A percentile compares a stretch with the other conserved stretches of the same genome.
Evolutionary conservation across 1,284 basidiomycete species (phyloP).

Genomic region (Puccinia triticina): DNA sequence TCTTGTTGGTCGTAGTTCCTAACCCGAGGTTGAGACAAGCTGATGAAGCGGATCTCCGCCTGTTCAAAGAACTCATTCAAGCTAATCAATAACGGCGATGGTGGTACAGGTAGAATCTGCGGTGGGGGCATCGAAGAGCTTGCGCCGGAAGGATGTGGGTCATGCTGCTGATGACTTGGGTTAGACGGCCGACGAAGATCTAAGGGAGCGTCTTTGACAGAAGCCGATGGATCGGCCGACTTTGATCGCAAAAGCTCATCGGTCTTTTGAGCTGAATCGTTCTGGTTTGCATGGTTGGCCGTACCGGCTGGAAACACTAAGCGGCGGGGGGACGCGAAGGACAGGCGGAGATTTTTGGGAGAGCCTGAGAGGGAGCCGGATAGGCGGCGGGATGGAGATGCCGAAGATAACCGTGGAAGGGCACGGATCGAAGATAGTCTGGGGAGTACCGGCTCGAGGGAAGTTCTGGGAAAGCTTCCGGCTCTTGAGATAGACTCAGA

Average conservation of each 20-base stretch:
- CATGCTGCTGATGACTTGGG: not conserved
- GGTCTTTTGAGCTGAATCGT: not conserved
- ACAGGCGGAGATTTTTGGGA: not conserved
- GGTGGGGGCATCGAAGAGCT: not conserved
- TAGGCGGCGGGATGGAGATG: conserved; percentile 41
- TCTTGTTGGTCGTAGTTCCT: conserved; percentile 34
- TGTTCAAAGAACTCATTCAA: conserved; percentile 50
- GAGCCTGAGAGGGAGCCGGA: conserved; percentile 41
- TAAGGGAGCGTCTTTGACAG: not conserved
- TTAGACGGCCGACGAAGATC: not conserved
- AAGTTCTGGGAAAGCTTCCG: not conserved
- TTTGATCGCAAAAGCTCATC: not conserved
- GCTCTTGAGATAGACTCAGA: not conserved
- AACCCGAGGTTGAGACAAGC: conserved; percentile 40
- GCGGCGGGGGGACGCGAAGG: conserved; percentile 29
- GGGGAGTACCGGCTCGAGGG: conserved; percentile 2
- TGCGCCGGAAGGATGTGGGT: not conserved
- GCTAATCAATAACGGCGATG: conserved; percentile 16
- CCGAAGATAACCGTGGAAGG: not conserved
- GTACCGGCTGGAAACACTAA: not conserved
- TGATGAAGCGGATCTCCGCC: conserved; percentile 48
- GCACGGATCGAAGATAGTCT: conserved; percentile 24
- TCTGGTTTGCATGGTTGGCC: not conserved
- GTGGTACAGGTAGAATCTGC: not conserved
- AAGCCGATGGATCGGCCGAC: not conserved